A percentile compares a stretch with the other conserved stretches of the same genome.
Conservation (phyloP, 2,329 filamentous ascomycete species). For the Chaetomium sp. region DNA sequence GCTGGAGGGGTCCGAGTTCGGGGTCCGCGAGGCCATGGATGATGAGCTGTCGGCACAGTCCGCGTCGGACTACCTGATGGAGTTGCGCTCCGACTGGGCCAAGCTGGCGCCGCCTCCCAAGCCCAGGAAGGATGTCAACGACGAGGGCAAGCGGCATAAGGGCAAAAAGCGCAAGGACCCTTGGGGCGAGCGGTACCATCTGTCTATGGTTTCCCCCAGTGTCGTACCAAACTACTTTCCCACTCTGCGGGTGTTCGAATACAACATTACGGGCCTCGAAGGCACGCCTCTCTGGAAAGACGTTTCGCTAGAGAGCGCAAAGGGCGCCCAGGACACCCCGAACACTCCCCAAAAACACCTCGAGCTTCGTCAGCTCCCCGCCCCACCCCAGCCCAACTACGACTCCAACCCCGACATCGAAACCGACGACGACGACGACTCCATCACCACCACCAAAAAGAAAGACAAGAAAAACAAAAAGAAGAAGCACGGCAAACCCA, state of each 20-base stretch:
- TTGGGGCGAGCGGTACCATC: conserved; percentile 81
- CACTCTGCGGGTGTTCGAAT: conserved; percentile 85
- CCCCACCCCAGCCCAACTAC: conserved; percentile 25
- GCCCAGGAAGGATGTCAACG: conserved; percentile 30
- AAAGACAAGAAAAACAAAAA: conserved; percentile 51
- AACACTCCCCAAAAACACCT: conserved; percentile 30
- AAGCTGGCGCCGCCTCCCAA: conserved; percentile 62
- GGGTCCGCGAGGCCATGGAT: conserved; percentile 45
- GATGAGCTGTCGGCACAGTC: conserved; percentile 64
- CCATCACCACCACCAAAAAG: conserved; percentile 43
- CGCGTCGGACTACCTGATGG: conserved; percentile 77
- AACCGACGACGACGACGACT: conserved; percentile 26
- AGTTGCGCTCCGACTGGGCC: conserved; percentile 77
- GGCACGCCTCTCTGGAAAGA: conserved; percentile 52
- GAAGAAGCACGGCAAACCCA: conserved; percentile 44
- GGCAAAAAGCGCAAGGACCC: conserved; percentile 66
- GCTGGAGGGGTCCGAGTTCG: conserved; percentile 35
- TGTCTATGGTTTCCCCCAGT: conserved; percentile 80
- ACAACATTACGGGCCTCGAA: conserved; percentile 83
- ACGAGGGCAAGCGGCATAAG: conserved; percentile 41
- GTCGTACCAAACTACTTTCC: conserved; percentile 93
- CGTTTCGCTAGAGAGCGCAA: no score
- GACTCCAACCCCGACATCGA: conserved; percentile 25
- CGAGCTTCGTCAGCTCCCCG: conserved; percentile 35
- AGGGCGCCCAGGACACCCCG: conserved; percentile 12